phyloP scores from a whole-genome alignment of 2,329 filamentous ascomycete genomes.

The Curvularia eragrostidis region DNA sequence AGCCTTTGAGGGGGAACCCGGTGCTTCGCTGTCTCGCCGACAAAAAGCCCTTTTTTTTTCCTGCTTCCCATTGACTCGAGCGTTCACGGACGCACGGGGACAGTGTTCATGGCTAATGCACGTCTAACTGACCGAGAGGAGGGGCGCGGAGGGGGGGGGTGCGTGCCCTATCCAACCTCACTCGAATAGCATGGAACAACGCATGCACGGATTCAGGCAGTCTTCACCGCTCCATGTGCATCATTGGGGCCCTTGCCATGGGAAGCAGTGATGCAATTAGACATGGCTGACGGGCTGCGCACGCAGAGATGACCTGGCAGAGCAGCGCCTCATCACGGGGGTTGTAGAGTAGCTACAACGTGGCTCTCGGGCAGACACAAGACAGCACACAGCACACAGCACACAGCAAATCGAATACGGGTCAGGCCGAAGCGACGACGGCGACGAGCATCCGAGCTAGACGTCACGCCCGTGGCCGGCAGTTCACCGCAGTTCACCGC shows the following conservation, averaged over 20 bases:
- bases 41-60: constrained; percentile 26
- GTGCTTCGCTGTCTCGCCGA: constrained; percentile 19
- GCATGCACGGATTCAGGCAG: constrained; percentile 35
- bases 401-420: constrained; percentile 30
- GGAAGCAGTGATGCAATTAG: constrained; percentile 34
- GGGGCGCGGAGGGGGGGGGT: constrained; percentile 18
- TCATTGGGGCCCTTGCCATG: constrained; percentile 35
- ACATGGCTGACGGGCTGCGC: constrained; percentile 26
- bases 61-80: constrained; percentile 18
- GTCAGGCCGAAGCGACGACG: constrained; percentile 41
- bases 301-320: constrained; percentile 20
- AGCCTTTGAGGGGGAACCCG: constrained; percentile 23
- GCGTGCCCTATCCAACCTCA: constrained; percentile 37
- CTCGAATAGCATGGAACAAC: constrained; percentile 28
- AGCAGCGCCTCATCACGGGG: constrained; percentile 18
- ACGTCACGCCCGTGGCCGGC: constrained; percentile 39
- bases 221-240: constrained; percentile 48
- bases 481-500: constrained; percentile 48
- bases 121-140: constrained; percentile 12
- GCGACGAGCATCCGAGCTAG: constrained; percentile 20
- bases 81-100: constrained; percentile 44
- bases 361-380: constrained; percentile 35
- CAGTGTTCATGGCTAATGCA: constrained; percentile 49
- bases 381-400: constrained; percentile 38
- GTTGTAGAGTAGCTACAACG: constrained; percentile 29